A percentile compares a stretch with the other conserved stretches of the same genome.
phyloP scores from a whole-genome alignment of 371 early-diverging fungal species.

The Mucor saturninus region DNA sequence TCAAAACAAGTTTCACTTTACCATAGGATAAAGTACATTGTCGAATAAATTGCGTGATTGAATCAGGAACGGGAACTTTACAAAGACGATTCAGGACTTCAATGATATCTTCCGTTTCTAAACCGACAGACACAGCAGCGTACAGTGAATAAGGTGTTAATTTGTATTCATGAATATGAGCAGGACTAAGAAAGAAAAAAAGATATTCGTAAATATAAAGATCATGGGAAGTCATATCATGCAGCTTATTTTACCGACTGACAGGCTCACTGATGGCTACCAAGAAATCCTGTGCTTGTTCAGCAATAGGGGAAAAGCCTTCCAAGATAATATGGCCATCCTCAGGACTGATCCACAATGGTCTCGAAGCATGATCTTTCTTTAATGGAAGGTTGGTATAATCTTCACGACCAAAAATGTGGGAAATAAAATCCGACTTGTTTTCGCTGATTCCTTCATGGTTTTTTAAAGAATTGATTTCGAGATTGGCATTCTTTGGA shows the following conservation, averaged over 20 bases:
- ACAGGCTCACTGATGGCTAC: constrained; percentile 99
- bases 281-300: constrained; percentile 97
- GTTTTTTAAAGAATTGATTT: constrained; percentile 42
- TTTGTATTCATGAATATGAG: constrained; percentile 97
- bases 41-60: constrained; percentile 86
- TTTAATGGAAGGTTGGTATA: constrained; percentile 85
- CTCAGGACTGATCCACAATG: constrained; percentile 96
- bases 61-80: constrained; percentile 87
- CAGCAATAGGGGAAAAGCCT: constrained; percentile 93
- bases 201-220: not conserved
- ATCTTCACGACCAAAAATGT: constrained; percentile 74
- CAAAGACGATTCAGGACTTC: constrained; percentile 92
- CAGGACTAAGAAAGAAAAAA: constrained; percentile 67
- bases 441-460: constrained; percentile 29
- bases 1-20: constrained; percentile 97
- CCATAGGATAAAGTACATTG: constrained; percentile 95
- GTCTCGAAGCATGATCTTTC: constrained; percentile 84
- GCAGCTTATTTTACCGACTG: constrained; percentile 61
- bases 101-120: constrained; percentile 96
- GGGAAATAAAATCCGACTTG: constrained; percentile 58
- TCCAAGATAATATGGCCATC: constrained; percentile 96
- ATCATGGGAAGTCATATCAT: not conserved
- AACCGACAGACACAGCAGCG: constrained; percentile 99
- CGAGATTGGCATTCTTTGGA: constrained; percentile 64
- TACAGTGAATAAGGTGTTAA: constrained; percentile 98